Conservation (phyloP, 495 filamentous ascomycete species). For the Penicillium steckii region DNA sequence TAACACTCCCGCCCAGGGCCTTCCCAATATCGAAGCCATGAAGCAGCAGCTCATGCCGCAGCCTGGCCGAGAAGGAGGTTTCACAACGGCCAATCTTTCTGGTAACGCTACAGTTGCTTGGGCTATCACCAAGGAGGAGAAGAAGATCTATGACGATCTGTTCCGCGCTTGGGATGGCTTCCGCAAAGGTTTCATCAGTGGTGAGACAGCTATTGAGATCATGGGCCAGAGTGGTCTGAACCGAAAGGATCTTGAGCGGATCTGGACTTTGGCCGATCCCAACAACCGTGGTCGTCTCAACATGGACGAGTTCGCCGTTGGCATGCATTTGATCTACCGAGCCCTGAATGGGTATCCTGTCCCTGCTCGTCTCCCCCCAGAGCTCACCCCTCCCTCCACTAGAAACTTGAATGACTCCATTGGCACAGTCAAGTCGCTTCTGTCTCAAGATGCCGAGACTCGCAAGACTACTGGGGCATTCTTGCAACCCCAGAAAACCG, state of each 20-base stretch:
- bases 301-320: slow-evolving; percentile 97
- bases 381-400: slow-evolving; percentile 95
- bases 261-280: slow-evolving; percentile 95
- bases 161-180: slow-evolving; percentile 98
- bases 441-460: slow-evolving; percentile 85
- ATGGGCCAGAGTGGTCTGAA: slow-evolving; percentile 94
- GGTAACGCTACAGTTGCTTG: slow-evolving; percentile 96
- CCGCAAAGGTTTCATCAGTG: slow-evolving; percentile 87
- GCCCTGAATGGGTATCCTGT: slow-evolving; percentile 94
- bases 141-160: slow-evolving; percentile 92
- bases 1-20: slow-evolving; percentile 83
- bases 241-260: slow-evolving; percentile 81
- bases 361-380: slow-evolving; percentile 85
- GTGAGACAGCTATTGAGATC: slow-evolving; percentile 94
- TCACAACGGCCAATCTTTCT: slow-evolving; percentile 80
- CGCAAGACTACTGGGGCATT: slow-evolving; percentile 81
- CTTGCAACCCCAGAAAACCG: slow-evolving; percentile 91
- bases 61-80: slow-evolving; percentile 86
- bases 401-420: slow-evolving; percentile 90
- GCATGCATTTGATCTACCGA: slow-evolving; percentile 98
- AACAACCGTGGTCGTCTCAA: slow-evolving; percentile 91
- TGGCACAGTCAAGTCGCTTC: slow-evolving; percentile 85
- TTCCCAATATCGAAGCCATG: slow-evolving; percentile 91
- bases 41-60: slow-evolving; percentile 99
- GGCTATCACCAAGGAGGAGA: slow-evolving; percentile 99